These are phyloP conservation scores for Populus pruinosa DNA, from an alignment of 345 rosid genomes.

Conservation along the genomic window DNA sequence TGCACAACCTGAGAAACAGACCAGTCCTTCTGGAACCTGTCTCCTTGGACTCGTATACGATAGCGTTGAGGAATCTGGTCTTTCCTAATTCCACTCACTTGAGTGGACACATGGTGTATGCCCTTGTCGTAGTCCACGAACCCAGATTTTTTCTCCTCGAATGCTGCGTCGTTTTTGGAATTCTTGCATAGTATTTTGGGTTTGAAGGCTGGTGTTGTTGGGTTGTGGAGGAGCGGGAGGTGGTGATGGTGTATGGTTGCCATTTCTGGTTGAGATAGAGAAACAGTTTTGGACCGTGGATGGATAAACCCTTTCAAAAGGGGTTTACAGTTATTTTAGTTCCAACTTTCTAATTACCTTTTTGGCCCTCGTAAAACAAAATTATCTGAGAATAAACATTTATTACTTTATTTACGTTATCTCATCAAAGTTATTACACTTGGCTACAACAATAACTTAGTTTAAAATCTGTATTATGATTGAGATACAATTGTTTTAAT, in stretches of 20 bases:
- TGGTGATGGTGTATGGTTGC: conserved; percentile 10
- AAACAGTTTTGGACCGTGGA: background rate
- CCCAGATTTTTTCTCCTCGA: conserved; percentile 49
- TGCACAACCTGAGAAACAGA: conserved; percentile 64
- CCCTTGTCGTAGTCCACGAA: conserved; percentile 81
- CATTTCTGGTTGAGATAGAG: conserved; percentile 10
- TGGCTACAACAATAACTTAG: too few species aligned
- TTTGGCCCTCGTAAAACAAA: too few species aligned
- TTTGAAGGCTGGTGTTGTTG: background rate
- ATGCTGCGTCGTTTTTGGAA: conserved; percentile 33
- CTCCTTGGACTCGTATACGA: conserved; percentile 50
- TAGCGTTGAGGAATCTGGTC: conserved; percentile 57
- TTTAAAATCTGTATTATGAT: too few species aligned
- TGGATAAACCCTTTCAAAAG: too few species aligned
- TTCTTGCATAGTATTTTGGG: conserved; percentile 29
- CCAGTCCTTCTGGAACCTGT: conserved; percentile 92
- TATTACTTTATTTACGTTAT: too few species aligned
- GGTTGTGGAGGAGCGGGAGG: conserved; percentile 6
- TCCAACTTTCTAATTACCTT: too few species aligned
- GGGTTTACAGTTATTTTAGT: too few species aligned
- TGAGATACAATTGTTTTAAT: too few species aligned
- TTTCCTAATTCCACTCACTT: conserved; percentile 58
- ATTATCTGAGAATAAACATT: too few species aligned
- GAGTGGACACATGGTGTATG: conserved; percentile 55
- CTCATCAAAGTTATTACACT: too few species aligned